These are phyloP conservation scores for Lagerstroemia speciosa DNA, from an alignment of 345 rosid genomes.

Conservation along the genomic window DNA sequence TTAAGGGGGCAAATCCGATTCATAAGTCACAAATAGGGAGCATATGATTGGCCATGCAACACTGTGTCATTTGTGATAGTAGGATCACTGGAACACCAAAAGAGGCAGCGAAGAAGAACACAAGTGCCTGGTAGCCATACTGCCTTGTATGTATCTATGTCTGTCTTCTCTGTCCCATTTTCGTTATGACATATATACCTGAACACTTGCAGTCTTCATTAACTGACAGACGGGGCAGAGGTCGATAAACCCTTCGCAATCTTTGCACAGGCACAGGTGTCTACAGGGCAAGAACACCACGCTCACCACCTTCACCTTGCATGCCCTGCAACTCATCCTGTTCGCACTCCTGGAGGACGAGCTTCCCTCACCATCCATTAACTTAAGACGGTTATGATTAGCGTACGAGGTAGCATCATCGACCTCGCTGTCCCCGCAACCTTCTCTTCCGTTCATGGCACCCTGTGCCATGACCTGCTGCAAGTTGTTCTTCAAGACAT, in stretches of 20 bases:
- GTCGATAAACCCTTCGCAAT: constrained; percentile 39
- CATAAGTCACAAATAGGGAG: background rate
- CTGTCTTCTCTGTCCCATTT: background rate
- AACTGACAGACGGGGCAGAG: constrained; percentile 54
- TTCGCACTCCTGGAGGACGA: constrained; percentile 13
- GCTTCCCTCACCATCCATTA: constrained; percentile 21
- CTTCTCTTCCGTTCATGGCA: constrained; percentile 48
- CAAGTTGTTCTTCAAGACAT: constrained; percentile 47
- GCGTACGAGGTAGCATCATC: constrained; percentile 52
- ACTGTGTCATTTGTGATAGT: background rate
- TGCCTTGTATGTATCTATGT: background rate
- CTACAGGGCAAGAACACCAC: constrained; percentile 58
- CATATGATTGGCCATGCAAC: too few species aligned
- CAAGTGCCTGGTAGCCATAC: constrained; percentile 13
- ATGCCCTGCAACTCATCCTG: constrained; percentile 37
- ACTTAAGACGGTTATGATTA: constrained; percentile 18
- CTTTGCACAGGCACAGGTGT: constrained; percentile 66
- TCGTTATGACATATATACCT: constrained; percentile 36
- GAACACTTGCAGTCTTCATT: constrained; percentile 39
- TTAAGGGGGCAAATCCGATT: background rate
- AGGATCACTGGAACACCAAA: background rate
- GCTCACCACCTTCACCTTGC: constrained; percentile 41
- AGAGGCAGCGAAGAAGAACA: constrained; percentile 13
- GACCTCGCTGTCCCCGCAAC: constrained; percentile 64
- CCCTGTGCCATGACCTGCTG: constrained; percentile 55